These are phyloP conservation scores for Cytospora piceicola DNA, from an alignment of 2,329 filamentous ascomycete species.

Conservation along the genomic window DNA sequence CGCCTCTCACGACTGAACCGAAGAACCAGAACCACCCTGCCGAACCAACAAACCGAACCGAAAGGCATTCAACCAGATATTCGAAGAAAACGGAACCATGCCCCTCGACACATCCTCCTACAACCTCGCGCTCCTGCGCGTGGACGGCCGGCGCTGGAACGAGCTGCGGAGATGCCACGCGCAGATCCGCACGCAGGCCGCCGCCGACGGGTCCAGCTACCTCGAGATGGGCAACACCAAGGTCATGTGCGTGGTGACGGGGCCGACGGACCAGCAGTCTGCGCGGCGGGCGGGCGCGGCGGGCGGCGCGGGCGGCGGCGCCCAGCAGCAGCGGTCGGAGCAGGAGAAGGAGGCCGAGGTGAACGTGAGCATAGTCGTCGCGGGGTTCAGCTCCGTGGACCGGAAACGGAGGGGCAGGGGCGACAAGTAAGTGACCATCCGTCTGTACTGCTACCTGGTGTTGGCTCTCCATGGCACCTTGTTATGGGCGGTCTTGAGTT, in stretches of 20 bases:
- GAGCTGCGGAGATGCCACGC: constrained; percentile 88
- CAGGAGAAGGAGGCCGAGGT: constrained; percentile 64
- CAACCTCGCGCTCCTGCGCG: constrained; percentile 79
- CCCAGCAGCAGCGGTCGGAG: constrained; percentile 34
- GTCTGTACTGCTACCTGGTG: background rate
- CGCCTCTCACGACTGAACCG: background rate
- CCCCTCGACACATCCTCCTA: constrained; percentile 95
- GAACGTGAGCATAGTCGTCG: constrained; percentile 80
- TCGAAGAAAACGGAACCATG: constrained; percentile 65
- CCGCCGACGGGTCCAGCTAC: constrained; percentile 90
- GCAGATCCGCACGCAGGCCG: constrained; percentile 88
- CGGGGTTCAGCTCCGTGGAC: constrained; percentile 87
- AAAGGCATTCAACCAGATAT: too few relatives aligned
- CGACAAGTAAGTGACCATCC: constrained; percentile 69
- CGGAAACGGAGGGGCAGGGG: constrained; percentile 74
- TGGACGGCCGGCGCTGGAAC: constrained; percentile 92
- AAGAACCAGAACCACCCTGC: background rate
- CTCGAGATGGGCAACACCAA: constrained; percentile 98
- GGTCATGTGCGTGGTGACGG: constrained; percentile 88
- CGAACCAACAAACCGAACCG: background rate
- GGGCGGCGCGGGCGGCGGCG: constrained; percentile 45
- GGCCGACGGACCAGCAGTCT: constrained; percentile 69
- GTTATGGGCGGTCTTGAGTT: background rate
- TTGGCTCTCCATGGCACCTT: background rate
- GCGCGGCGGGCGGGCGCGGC: constrained; percentile 49